phyloP scores from a whole-genome alignment of 2,329 filamentous ascomycete genomes.

The Botrytis elliptica region DNA sequence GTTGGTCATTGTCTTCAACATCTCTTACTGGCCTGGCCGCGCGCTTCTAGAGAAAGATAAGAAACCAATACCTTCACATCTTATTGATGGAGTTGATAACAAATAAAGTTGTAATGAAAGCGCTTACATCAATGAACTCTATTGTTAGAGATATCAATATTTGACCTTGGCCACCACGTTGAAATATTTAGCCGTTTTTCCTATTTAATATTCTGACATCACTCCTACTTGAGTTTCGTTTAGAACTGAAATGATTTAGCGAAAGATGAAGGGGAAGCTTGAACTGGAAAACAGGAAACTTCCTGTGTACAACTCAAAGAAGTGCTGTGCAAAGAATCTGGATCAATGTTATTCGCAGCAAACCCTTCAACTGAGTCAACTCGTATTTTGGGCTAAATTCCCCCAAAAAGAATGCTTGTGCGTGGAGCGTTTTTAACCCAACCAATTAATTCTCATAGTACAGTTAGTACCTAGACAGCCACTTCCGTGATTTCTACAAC shows the following conservation, averaged over 20 bases:
- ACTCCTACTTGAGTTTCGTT: neutral
- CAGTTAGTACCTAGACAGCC: neutral
- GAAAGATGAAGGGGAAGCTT: neutral
- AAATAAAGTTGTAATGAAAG: neutral
- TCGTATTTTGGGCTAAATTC: neutral
- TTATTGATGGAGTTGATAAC: neutral
- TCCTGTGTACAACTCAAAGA: neutral
- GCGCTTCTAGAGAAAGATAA: constrained; percentile 15
- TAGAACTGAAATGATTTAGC: neutral
- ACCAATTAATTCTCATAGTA: neutral
- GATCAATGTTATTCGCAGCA: neutral
- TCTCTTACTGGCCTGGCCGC: constrained; percentile 8
- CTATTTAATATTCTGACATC: neutral
- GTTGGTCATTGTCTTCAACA: neutral
- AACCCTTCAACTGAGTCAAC: neutral
- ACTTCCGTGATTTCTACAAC: constrained; percentile 7
- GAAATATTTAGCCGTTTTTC: neutral
- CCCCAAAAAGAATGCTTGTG: neutral
- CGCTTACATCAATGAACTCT: neutral
- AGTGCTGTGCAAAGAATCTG: neutral
- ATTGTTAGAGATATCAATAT: constrained; percentile 16
- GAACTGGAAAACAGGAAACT: constrained; percentile 2
- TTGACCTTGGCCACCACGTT: neutral
- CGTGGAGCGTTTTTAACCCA: neutral
- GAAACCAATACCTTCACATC: neutral